Evolutionary conservation across 2,329 filamentous ascomycete genomes (phyloP).

Genomic region (Neonectria neomacrospora): DNA sequence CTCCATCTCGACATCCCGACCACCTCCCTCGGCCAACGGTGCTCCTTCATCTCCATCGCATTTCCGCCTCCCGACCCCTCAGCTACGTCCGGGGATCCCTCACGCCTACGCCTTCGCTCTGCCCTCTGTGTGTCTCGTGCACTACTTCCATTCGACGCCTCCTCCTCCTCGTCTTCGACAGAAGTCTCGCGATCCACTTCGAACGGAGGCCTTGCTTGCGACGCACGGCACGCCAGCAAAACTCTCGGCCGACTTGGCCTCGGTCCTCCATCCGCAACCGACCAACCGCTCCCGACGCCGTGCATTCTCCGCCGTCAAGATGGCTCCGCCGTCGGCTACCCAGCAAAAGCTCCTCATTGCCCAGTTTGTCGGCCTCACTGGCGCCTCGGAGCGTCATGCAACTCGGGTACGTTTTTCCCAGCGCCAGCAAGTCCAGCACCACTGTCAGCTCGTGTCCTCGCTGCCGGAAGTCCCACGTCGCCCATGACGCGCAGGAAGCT

Average conservation of each 20-base stretch:
- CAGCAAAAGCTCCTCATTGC: constrained; percentile 55
- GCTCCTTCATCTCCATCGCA: constrained; percentile 4
- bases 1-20: constrained; percentile 9
- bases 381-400: constrained; percentile 56
- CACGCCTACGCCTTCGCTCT: constrained; percentile 1
- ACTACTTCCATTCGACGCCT: constrained; percentile 6
- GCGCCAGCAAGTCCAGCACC: constrained; percentile 1
- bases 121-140: constrained; percentile 20
- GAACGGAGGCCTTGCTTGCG: constrained; percentile 11
- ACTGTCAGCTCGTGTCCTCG: neutral
- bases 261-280: constrained; percentile 12
- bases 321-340: constrained; percentile 52
- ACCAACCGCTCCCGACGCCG: neutral
- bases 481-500: constrained; percentile 25
- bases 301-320: constrained; percentile 32
- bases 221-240: constrained; percentile 6
- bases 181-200: constrained; percentile 21
- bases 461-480: constrained; percentile 15
- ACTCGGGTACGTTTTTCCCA: constrained; percentile 54
- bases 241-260: constrained; percentile 2
- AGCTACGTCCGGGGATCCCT: constrained; percentile 5
- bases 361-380: constrained; percentile 58
- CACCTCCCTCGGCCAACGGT: constrained; percentile 6
- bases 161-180: constrained; percentile 16
- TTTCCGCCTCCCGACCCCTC: neutral